These are phyloP conservation scores for Aspergillus felis DNA, from an alignment of 2,329 filamentous ascomycete species.

Conservation along the genomic window DNA sequence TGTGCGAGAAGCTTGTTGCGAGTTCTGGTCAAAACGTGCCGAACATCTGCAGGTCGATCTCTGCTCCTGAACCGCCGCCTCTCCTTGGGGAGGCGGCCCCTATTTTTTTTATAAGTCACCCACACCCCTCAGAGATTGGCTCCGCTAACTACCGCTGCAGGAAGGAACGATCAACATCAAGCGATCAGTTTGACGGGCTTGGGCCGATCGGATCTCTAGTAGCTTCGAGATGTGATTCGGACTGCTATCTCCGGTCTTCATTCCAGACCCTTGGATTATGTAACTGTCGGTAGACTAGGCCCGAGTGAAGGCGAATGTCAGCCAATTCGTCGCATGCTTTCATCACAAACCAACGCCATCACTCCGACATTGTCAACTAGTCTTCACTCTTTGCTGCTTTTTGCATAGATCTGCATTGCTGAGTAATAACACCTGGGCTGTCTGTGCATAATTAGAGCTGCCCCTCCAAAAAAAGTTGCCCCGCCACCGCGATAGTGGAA, in stretches of 20 bases:
- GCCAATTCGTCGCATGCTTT: not conserved
- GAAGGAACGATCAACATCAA: not conserved
- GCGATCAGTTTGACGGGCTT: not conserved
- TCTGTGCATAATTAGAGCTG: slow-evolving; percentile 3
- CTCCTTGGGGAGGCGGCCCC: slow-evolving; percentile 24
- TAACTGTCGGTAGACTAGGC: not conserved
- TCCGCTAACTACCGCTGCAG: slow-evolving; percentile 28
- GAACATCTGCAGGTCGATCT: slow-evolving; percentile 11
- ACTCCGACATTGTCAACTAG: not conserved
- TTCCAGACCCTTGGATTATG: not conserved
- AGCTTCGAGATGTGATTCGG: not conserved
- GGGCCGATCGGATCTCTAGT: not conserved
- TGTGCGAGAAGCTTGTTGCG: slow-evolving; percentile 6
- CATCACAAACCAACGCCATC: not conserved
- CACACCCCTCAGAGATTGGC: slow-evolving; percentile 4
- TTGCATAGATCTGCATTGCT: slow-evolving; percentile 16
- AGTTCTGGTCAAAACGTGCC: slow-evolving; percentile 7
- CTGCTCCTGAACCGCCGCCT: slow-evolving; percentile 24
- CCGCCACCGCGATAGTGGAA: slow-evolving; percentile 22
- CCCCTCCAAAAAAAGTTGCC: slow-evolving; percentile 25
- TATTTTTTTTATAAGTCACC: slow-evolving; percentile 40
- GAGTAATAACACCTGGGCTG: slow-evolving; percentile 16
- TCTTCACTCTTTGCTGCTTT: not conserved
- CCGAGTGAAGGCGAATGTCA: not conserved
- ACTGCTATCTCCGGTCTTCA: no score